phyloP scores from a whole-genome alignment of 202 grass and related monocot species.

The Carex sylvatica region DNA sequence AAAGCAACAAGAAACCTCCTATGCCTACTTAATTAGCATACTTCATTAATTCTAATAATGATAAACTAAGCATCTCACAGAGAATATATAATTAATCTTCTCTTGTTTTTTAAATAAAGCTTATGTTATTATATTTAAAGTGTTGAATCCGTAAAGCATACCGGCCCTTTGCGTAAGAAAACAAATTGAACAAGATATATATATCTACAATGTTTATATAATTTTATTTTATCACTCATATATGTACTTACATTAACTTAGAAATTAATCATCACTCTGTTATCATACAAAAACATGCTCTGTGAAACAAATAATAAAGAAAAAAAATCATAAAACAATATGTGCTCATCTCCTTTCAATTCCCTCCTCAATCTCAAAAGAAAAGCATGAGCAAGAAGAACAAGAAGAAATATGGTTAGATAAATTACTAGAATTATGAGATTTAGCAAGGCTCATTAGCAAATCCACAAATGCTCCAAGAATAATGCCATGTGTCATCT shows the following conservation, averaged over 20 bases:
- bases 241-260: background rate
- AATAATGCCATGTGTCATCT: conserved; percentile 65
- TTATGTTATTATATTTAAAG: background rate
- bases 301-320: background rate
- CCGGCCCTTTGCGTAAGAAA: no score
- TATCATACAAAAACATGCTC: conserved; percentile 10
- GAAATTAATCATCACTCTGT: background rate
- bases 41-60: background rate
- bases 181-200: background rate
- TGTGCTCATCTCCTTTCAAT: background rate
- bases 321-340: background rate
- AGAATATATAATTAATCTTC: background rate
- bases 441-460: conserved; percentile 45
- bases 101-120: background rate
- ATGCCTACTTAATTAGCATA: no score
- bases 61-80: background rate
- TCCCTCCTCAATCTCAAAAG: conserved; percentile 19
- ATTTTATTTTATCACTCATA: background rate
- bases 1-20: background rate
- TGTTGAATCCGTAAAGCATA: background rate
- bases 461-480: conserved; percentile 76
- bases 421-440: conserved; percentile 28
- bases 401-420: conserved; percentile 26
- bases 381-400: conserved; percentile 28
- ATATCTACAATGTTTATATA: background rate